Conservation (phyloP, 306 rosid species). For the barrel medic (Medicago truncatula) region DNA sequence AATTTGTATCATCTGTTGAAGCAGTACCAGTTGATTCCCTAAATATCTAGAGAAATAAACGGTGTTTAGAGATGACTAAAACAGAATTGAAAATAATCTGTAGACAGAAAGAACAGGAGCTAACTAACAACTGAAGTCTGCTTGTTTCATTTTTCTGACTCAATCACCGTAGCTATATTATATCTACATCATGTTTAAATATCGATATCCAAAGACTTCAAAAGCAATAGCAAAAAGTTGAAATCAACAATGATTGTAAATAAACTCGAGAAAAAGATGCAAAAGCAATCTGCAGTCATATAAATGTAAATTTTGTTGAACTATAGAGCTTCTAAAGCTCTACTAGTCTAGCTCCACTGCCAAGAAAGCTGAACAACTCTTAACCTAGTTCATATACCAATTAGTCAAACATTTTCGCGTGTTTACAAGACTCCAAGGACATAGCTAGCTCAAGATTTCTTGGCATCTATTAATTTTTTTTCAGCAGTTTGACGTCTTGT, state of each 20-base stretch:
- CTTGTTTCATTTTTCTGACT: conserved; percentile 20
- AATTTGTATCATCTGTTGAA: conserved; percentile 62
- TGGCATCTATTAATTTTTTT: background rate
- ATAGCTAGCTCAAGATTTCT: background rate
- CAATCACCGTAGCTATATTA: background rate
- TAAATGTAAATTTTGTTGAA: background rate
- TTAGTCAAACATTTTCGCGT: background rate
- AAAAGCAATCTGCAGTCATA: background rate
- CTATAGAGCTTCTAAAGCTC: background rate
- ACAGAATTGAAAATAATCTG: background rate
- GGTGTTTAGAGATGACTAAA: background rate
- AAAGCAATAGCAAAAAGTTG: conserved; percentile 6
- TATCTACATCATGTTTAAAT: background rate
- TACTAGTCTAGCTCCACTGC: background rate
- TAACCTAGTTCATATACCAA: background rate
- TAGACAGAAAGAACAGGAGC: background rate
- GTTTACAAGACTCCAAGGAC: background rate
- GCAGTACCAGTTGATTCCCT: conserved; percentile 92
- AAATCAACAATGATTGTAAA: background rate
- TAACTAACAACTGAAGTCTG: background rate
- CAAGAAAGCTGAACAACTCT: conserved; percentile 13
- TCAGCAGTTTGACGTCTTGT: background rate
- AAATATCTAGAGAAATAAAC: conserved; percentile 55
- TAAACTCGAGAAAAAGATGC: conserved; percentile 19
- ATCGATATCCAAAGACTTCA: conserved; percentile 1